Percentiles rank a stretch among this genome's conserved stretches.
These are phyloP conservation scores for Trichoderma sp. DNA, from an alignment of 2,329 filamentous ascomycete genomes.

Conservation along the genomic window DNA sequence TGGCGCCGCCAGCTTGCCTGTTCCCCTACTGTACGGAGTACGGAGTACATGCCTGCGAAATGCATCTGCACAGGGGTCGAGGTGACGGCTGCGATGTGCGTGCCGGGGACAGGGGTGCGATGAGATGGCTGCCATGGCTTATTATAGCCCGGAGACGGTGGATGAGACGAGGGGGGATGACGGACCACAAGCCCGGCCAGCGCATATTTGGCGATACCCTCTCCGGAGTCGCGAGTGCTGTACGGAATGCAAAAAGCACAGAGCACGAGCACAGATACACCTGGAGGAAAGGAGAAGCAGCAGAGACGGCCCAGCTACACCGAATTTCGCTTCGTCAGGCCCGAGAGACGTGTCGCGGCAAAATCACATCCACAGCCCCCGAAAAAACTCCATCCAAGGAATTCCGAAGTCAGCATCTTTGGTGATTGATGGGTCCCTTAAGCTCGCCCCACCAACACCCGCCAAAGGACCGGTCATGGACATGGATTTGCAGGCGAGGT, in stretches of 20 bases:
- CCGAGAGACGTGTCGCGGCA: slow-evolving; percentile 5
- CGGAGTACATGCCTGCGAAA: slow-evolving; percentile 17
- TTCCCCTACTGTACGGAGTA: too few species aligned
- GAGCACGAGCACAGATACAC: background rate
- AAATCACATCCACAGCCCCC: slow-evolving; percentile 8
- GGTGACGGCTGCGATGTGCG: slow-evolving; percentile 20
- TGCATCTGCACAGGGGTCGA: slow-evolving; percentile 20
- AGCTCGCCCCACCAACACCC: background rate
- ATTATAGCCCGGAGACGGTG: slow-evolving; percentile 15
- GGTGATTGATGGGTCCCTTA: slow-evolving; percentile 10
- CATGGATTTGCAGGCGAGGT: background rate
- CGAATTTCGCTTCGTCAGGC: background rate
- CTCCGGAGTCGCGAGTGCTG: background rate
- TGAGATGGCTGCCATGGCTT: slow-evolving; percentile 13
- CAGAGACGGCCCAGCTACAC: background rate
- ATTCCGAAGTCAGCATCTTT: slow-evolving; percentile 6
- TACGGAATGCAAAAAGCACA: too few species aligned
- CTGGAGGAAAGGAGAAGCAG: background rate
- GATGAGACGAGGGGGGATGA: slow-evolving; percentile 11
- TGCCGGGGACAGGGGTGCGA: slow-evolving; percentile 20
- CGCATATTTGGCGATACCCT: background rate
- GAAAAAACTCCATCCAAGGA: slow-evolving; percentile 1
- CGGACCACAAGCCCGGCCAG: slow-evolving; percentile 6
- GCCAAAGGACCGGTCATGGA: background rate
- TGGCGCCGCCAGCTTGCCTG: slow-evolving; percentile 19